Conservation (phyloP, 768 basidiomycete species). For the Exidia glandulosa region DNA sequence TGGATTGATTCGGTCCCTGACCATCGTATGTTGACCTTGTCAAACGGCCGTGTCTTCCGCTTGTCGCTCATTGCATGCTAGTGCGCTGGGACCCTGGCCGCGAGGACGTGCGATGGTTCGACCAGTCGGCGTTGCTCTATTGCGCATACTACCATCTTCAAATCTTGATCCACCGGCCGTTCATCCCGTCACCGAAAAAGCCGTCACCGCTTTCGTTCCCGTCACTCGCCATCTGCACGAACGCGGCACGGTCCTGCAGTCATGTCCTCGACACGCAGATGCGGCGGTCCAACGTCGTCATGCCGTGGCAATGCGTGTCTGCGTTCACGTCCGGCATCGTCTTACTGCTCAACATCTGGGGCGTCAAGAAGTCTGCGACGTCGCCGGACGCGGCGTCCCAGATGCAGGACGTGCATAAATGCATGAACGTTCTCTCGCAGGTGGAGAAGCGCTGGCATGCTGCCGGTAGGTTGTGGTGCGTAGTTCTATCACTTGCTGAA, state of each 20-base stretch:
- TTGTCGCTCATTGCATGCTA: constrained; percentile 4
- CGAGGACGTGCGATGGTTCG: constrained; percentile 29
- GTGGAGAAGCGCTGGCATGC: constrained; percentile 30
- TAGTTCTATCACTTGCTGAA: neutral
- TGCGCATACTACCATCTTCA: constrained; percentile 50
- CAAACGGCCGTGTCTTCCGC: constrained; percentile 14
- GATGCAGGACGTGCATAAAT: constrained; percentile 49
- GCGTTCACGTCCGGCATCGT: constrained; percentile 43
- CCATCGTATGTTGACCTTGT: constrained; percentile 31
- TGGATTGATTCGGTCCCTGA: constrained; percentile 61
- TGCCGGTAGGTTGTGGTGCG: constrained; percentile 39
- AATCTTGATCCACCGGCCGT: constrained; percentile 69
- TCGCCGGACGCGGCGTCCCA: constrained; percentile 35
- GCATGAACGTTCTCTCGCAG: constrained; percentile 41
- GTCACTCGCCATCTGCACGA: constrained; percentile 70
- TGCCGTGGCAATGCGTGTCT: constrained; percentile 25
- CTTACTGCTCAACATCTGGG: constrained; percentile 58
- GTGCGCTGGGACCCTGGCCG: constrained; percentile 34
- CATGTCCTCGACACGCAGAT: constrained; percentile 54
- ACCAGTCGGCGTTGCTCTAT: constrained; percentile 50
- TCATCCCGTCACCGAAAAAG: constrained; percentile 53
- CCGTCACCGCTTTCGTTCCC: constrained; percentile 42
- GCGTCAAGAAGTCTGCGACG: constrained; percentile 36
- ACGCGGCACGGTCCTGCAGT: constrained; percentile 64
- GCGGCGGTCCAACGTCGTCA: constrained; percentile 17